Evolutionary conservation across 2,329 filamentous ascomycete genomes (phyloP).

Genomic region (Phyllosticta capitalensis): DNA sequence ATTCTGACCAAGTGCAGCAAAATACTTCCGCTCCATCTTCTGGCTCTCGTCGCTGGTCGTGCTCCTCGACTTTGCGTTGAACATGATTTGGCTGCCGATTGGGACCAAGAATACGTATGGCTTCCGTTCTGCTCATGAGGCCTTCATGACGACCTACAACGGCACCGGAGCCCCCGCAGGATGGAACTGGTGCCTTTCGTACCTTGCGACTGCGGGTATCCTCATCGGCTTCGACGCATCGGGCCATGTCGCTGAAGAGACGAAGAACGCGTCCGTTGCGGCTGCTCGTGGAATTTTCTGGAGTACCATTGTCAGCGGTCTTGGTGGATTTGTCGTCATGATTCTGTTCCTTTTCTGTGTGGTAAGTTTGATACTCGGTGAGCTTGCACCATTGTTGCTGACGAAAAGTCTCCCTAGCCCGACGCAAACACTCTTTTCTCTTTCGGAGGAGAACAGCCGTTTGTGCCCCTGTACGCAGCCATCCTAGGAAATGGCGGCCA

Average conservation of each 20-base stretch:
- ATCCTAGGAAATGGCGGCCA: conserved; percentile 48
- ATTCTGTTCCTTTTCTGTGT: conserved; percentile 50
- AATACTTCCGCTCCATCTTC: conserved; percentile 40
- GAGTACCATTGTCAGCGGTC: conserved; percentile 48
- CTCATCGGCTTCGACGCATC: conserved; percentile 53
- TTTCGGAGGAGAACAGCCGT: conserved; percentile 48
- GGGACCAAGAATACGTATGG: conserved; percentile 46
- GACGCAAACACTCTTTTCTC: conserved; percentile 44
- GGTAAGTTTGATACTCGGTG: not conserved
- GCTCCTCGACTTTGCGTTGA: conserved; percentile 49
- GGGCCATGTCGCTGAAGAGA: conserved; percentile 53
- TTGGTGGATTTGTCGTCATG: conserved; percentile 47
- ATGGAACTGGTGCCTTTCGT: conserved; percentile 56
- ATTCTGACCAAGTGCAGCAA: conserved; percentile 11
- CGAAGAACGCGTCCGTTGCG: conserved; percentile 47
- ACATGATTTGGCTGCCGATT: conserved; percentile 53
- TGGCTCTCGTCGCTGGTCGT: conserved; percentile 42
- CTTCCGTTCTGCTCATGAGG: conserved; percentile 49
- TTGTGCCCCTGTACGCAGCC: conserved; percentile 49
- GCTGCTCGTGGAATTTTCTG: conserved; percentile 52
- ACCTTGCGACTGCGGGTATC: conserved; percentile 51
- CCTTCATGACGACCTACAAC: conserved; percentile 53
- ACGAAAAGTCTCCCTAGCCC: conserved; percentile 29
- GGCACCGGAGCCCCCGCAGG: conserved; percentile 38
- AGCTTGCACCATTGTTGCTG: too few relatives aligned